Conservation (phyloP, 345 rosid species). For the Linum usitatissimum region DNA sequence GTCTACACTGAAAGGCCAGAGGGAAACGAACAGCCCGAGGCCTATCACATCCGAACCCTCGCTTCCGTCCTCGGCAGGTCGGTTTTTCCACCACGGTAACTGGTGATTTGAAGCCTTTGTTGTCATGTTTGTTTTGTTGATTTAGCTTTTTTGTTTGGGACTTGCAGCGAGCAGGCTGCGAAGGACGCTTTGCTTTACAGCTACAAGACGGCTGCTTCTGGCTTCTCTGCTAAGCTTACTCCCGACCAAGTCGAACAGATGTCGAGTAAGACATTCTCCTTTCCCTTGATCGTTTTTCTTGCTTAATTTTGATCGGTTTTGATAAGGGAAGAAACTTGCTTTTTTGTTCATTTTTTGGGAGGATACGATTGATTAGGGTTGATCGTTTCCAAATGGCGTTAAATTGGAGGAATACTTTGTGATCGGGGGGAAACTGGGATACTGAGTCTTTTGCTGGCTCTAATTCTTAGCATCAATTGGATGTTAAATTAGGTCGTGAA, state of each 20-base stretch:
- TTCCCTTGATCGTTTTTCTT: neutral
- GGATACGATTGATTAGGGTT: neutral
- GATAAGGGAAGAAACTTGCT: neutral
- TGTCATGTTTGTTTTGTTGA: neutral
- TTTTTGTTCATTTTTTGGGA: neutral
- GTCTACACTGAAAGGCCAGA: slow-evolving; percentile 64
- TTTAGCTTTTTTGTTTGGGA: neutral
- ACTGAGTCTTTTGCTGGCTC: too few relatives aligned
- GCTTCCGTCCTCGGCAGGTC: slow-evolving; percentile 71
- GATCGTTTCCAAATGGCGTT: too few relatives aligned
- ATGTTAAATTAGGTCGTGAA: too few relatives aligned
- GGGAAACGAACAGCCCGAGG: slow-evolving; percentile 45
- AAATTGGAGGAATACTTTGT: too few relatives aligned
- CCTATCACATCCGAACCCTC: slow-evolving; percentile 61
- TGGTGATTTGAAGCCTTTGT: neutral
- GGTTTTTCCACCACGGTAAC: neutral
- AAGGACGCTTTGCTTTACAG: slow-evolving; percentile 64
- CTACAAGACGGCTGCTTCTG: slow-evolving; percentile 71
- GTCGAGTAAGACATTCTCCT: slow-evolving; percentile 33
- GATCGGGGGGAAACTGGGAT: too few relatives aligned
- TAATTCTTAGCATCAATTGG: too few relatives aligned
- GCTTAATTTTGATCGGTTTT: neutral
- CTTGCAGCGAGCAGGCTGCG: slow-evolving; percentile 63
- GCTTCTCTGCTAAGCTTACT: slow-evolving; percentile 86
- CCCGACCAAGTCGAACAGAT: slow-evolving; percentile 61